Conservation (phyloP, 164 flowering plant species). For the Brasenia schreberi region DNA sequence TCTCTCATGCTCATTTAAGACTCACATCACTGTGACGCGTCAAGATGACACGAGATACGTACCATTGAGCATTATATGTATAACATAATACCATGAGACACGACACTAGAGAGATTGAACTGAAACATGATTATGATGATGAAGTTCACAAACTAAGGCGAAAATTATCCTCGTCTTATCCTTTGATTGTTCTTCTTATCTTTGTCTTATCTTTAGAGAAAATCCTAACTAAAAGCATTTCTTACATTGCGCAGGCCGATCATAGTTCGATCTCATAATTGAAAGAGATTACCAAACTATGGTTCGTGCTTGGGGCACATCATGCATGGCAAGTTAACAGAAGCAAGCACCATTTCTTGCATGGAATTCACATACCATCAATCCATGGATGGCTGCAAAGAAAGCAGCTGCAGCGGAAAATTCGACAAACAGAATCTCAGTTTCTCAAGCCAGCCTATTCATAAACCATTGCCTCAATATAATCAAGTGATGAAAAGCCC, state of each 20-base stretch:
- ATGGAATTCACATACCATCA: background rate
- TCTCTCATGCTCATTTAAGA: background rate
- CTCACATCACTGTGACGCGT: background rate
- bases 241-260: background rate
- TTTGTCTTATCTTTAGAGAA: no score
- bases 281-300: background rate
- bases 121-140: background rate
- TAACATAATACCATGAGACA: background rate
- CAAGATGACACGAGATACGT: background rate
- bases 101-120: background rate
- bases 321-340: background rate
- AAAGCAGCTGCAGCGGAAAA: background rate
- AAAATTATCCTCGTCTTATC: no score
- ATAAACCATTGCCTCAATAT: no score
- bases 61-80: background rate
- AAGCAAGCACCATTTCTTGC: background rate
- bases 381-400: background rate
- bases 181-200: no score
- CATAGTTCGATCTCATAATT: background rate
- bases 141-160: no score
- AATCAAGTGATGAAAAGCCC: background rate
- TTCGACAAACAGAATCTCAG: background rate
- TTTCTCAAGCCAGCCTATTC: background rate
- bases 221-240: background rate
- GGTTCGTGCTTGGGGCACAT: background rate